These are phyloP conservation scores for Gastroboletus turbinatus DNA, from an alignment of 1,284 basidiomycete species.

Conservation along the genomic window DNA sequence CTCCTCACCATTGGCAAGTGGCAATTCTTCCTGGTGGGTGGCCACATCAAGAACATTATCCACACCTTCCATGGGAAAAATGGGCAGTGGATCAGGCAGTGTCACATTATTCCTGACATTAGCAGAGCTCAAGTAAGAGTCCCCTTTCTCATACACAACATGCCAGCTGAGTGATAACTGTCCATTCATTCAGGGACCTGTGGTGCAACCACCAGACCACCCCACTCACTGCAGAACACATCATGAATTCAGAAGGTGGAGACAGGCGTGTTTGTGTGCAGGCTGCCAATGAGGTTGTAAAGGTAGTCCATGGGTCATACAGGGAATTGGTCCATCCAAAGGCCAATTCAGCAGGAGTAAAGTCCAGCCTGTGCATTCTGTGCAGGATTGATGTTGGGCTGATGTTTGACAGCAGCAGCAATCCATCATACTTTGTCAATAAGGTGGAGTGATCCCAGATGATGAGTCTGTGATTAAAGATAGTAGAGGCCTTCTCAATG, in stretches of 20 bases:
- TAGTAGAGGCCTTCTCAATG: neutral
- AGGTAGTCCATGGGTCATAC: too few species aligned
- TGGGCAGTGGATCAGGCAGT: too few species aligned
- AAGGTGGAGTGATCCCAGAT: neutral
- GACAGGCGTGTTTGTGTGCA: too few species aligned
- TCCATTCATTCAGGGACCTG: too few species aligned
- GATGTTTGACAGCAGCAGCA: neutral
- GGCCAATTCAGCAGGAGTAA: neutral
- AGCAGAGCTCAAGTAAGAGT: neutral
- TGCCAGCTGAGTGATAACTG: too few species aligned
- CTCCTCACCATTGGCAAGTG: neutral
- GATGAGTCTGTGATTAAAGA: neutral
- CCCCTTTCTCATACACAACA: too few species aligned
- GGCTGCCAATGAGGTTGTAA: too few species aligned
- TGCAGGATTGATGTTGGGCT: neutral
- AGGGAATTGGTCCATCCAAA: neutral
- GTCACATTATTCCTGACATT: neutral
- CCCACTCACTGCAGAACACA: rapidly evolving
- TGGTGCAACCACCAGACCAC: too few species aligned
- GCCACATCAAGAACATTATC: neutral
- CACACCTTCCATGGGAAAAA: neutral
- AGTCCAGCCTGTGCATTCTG: neutral
- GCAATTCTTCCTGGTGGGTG: neutral
- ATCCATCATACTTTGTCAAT: neutral
- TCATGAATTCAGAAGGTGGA: neutral